Percentiles rank a stretch among this genome's conserved stretches.
Conservation (phyloP, 306 rosid genomes). For the Gastrolobium bilobum region DNA sequence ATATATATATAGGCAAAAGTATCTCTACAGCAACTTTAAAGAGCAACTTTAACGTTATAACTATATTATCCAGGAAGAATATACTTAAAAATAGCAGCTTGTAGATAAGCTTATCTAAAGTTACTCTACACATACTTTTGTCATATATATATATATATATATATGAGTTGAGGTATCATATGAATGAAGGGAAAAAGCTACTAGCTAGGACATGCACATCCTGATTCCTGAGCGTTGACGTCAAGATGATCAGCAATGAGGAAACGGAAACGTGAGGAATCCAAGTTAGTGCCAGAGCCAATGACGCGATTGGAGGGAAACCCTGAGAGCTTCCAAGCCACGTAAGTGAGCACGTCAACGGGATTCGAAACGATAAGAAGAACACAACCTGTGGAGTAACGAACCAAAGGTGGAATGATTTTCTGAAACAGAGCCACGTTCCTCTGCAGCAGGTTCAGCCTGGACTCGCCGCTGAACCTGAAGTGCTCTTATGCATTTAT, state of each 20-base stretch:
- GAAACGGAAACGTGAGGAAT: conserved; percentile 75
- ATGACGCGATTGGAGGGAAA: conserved; percentile 78
- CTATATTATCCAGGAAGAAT: too few species aligned
- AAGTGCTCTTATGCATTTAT: conserved; percentile 61
- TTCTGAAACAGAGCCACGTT: conserved; percentile 66
- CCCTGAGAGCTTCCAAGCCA: conserved; percentile 81
- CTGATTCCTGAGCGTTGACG: conserved; percentile 80
- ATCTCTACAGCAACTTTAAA: too few species aligned
- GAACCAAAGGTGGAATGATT: conserved; percentile 67
- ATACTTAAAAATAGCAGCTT: too few species aligned
- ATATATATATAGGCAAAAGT: too few species aligned
- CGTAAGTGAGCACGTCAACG: conserved; percentile 72
- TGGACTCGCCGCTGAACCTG: conserved; percentile 63
- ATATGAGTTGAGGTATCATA: too few species aligned
- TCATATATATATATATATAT: rapidly evolving
- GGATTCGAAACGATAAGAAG: conserved; percentile 75
- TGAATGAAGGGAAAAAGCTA: too few species aligned
- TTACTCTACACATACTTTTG: too few species aligned
- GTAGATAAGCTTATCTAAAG: too few species aligned
- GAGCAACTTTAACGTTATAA: too few species aligned
- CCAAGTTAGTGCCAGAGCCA: conserved; percentile 87
- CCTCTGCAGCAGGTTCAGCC: conserved; percentile 72
- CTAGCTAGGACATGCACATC: conserved; percentile 80
- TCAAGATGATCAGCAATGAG: conserved; percentile 84
- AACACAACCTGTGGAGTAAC: conserved; percentile 56